Conservation (phyloP, 179 eudicot species). For the Heliamphora pulchella region DNA sequence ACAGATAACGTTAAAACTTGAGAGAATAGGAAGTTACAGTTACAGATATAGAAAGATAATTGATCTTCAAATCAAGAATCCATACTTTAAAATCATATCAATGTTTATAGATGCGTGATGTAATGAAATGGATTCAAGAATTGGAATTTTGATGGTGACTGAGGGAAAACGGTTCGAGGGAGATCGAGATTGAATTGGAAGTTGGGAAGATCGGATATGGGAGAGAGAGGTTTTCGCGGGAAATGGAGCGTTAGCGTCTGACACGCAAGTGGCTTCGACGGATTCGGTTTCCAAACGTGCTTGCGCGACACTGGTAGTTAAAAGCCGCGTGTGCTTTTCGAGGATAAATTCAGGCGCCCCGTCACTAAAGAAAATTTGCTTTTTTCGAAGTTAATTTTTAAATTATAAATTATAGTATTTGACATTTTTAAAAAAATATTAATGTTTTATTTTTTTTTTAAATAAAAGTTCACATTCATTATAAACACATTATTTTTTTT, state of each 20-base stretch:
- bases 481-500: no score
- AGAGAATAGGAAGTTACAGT: not conserved
- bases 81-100: not conserved
- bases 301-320: conserved; percentile 13
- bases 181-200: not conserved
- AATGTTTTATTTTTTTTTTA: no score
- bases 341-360: not conserved
- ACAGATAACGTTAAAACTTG: not conserved
- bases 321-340: not conserved
- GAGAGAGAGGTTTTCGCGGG: conserved; percentile 41
- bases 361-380: no score
- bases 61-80: not conserved
- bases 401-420: no score
- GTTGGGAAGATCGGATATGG: not conserved
- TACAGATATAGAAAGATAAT: not conserved
- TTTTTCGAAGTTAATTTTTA: no score
- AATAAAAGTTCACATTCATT: no score
- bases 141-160: not conserved
- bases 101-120: not conserved
- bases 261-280: conserved; percentile 21
- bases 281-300: conserved; percentile 25
- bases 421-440: no score
- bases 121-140: not conserved
- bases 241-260: conserved; percentile 21
- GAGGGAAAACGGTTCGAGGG: conserved; percentile 29